Conservation (phyloP, 257 asterid species). For the Nicotiana tabacum region DNA sequence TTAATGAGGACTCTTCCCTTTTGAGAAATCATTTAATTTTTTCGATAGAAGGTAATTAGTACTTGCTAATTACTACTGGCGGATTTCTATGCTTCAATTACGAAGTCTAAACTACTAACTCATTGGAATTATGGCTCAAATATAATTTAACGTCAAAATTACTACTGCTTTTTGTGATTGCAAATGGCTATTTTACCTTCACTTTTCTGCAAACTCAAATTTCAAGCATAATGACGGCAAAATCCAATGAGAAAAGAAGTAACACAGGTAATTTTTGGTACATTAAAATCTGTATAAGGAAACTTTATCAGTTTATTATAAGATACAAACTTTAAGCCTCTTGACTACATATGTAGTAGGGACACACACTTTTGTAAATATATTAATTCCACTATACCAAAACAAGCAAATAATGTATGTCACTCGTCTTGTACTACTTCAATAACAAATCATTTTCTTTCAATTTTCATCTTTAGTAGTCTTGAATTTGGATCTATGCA, state of each 20-base stretch:
- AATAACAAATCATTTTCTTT: neutral
- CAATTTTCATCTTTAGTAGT: neutral
- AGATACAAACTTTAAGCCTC: neutral
- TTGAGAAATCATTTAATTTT: no score
- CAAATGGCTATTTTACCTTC: no score
- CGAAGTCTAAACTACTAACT: no score
- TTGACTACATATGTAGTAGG: constrained; percentile 5
- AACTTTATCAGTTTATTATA: neutral
- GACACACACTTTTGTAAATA: neutral
- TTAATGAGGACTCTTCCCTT: no score
- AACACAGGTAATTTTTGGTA: neutral
- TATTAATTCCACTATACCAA: neutral
- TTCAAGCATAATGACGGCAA: neutral
- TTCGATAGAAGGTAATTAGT: no score
- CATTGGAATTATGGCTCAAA: no score
- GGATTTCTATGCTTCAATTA: no score
- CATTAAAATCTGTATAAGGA: neutral
- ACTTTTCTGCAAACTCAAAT: no score
- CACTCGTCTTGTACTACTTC: neutral
- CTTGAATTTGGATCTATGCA: neutral
- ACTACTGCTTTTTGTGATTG: no score
- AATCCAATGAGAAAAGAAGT: neutral
- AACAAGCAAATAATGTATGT: neutral
- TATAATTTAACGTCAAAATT: no score
- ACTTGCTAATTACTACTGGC: no score